Evolutionary conservation across 768 basidiomycete genomes (phyloP).

Genomic region (Leucogyrophana mollusca): DNA sequence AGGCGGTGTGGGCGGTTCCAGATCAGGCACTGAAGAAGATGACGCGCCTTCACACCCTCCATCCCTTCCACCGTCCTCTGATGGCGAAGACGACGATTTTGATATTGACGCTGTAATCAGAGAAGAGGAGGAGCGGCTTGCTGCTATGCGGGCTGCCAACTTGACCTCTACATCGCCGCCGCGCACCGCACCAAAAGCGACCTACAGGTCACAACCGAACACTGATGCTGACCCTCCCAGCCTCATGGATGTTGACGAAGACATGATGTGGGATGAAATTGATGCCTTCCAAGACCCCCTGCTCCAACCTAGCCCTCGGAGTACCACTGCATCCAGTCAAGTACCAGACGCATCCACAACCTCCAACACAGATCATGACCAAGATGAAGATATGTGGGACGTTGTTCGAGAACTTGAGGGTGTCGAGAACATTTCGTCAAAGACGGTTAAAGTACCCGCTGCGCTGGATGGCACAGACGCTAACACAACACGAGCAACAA

Average conservation of each 20-base stretch:
- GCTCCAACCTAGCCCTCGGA: conserved; percentile 4
- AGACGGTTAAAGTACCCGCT: conserved; percentile 6
- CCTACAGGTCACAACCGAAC: conserved; percentile 7
- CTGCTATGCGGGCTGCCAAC: conserved; percentile 17
- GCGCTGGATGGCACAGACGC: conserved; percentile 8
- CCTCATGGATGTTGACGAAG: conserved; percentile 35
- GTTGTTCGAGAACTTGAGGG: conserved; percentile 57
- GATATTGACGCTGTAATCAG: conserved; percentile 53
- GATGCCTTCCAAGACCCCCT: conserved; percentile 15
- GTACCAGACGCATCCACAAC: not conserved
- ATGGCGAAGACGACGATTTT: conserved; percentile 40
- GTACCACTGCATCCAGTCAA: not conserved
- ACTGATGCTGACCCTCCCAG: conserved; percentile 4
- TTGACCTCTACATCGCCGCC: conserved; percentile 5
- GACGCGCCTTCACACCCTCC: conserved; percentile 38
- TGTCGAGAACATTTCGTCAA: conserved; percentile 10
- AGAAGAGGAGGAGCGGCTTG: conserved; percentile 39
- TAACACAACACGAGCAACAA: conserved; percentile 24
- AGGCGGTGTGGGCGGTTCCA: conserved; percentile 17
- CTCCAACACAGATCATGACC: conserved; percentile 16
- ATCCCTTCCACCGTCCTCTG: conserved; percentile 38
- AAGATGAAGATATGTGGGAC: conserved; percentile 75
- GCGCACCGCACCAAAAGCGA: conserved; percentile 3
- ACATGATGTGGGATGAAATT: conserved; percentile 34
- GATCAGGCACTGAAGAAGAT: conserved; percentile 27